phyloP scores from a whole-genome alignment of 139 green algal species.

The Haematococcus sp. region DNA sequence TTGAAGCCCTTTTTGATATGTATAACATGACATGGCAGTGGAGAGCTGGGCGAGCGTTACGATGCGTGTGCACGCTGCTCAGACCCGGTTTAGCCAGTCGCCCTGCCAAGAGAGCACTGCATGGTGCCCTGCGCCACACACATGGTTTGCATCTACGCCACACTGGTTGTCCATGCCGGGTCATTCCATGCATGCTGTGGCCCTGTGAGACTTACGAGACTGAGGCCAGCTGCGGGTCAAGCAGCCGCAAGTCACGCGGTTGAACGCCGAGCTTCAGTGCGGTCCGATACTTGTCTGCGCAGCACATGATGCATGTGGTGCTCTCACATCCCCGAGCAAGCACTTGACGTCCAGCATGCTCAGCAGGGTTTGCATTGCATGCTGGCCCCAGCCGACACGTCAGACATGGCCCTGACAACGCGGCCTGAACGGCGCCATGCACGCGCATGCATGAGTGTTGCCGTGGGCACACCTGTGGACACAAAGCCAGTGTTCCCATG shows the following conservation, averaged over 20 bases:
- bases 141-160: too few relatives aligned
- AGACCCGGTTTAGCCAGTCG: too few relatives aligned
- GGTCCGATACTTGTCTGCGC: constrained; percentile 10
- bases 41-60: too few relatives aligned
- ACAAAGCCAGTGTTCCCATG: constrained; percentile 2
- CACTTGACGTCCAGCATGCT: too few relatives aligned
- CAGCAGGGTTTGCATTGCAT: background rate
- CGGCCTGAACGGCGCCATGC: background rate
- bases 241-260: constrained; percentile 36
- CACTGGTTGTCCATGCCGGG: too few relatives aligned
- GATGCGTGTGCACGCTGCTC: too few relatives aligned
- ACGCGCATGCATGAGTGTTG: background rate
- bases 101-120: too few relatives aligned
- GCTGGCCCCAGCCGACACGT: background rate
- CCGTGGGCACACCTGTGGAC: background rate
- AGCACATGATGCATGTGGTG: background rate
- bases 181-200: too few relatives aligned
- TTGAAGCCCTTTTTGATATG: too few relatives aligned
- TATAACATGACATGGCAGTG: too few relatives aligned
- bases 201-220: background rate
- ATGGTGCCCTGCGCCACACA: too few relatives aligned
- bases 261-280: constrained; percentile 28
- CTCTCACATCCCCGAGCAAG: too few relatives aligned
- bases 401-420: background rate
- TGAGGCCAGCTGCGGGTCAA: constrained; percentile 28